Base-by-base conservation (phyloP, 768 basidiomycete genomes). In the Clathrus columnatus region DNA sequence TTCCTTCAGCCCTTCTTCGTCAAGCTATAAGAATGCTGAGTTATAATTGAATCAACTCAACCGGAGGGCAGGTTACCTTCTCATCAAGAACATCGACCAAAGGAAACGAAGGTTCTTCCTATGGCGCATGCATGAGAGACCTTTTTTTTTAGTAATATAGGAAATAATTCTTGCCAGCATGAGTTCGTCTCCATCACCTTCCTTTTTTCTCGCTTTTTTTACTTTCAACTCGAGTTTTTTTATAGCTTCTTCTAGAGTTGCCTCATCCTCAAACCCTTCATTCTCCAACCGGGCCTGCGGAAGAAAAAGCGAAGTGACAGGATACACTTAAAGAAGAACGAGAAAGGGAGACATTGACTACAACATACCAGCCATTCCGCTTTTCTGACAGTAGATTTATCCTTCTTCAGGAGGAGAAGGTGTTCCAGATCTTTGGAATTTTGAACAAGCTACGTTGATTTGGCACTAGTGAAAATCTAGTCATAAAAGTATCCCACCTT, bases 1-100 rank as follows among this genome's bases (percentile, higher is more conserved):
- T 69, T 99, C 96, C 67, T 90, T 97, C 30, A 97, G 66, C 23
- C 83, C 78, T 41, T 95, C 93, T 64, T 98, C 94, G 62, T 91
- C 89, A 7, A 92, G 76, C 86, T 91, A 57, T 1, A 52, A 17
- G 16, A 30, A 52, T 17, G 21, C 16, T 30, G 23, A 20, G 20
- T 27, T n/a, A 45, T 57, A n/a, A 20, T n/a, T n/a, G 20, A 28
- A 17, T 16, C 11, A 41, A 24, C 5, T 11, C 27, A 23, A 52
- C 36, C 32, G 42, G 27, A 28, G n/a, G n/a, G 42, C 42, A 43
- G 48, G n/a, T 59, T 59, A 93, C 85, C 57, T 95, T 87, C 5
- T 80, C 84, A 68, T 99, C 96, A 0, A 93, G 92, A 1, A 87
- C 75, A 62, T 96, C 91, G n/a, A 95, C 74, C 1, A 99, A 76